Conservation (phyloP, 805 yeast genomes). For the Millerago galiae region DNA sequence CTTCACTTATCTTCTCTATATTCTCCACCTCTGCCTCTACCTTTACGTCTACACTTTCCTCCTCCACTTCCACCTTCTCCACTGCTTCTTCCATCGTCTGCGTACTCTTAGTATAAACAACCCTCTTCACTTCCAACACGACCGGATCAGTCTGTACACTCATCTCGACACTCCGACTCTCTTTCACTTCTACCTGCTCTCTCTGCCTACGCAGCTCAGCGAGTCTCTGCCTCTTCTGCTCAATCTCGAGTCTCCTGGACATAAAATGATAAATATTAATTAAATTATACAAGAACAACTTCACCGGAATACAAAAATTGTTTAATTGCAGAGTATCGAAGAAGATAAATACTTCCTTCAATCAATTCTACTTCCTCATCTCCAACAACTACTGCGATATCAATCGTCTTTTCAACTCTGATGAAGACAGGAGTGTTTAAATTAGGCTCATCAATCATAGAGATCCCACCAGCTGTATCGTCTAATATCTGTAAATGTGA, state of each 20-base stretch:
- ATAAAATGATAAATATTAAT: slow-evolving; percentile 1
- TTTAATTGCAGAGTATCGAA: slow-evolving; percentile 42
- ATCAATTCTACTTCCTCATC: slow-evolving; percentile 53
- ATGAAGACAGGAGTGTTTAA: slow-evolving; percentile 73
- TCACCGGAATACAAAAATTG: too few species aligned
- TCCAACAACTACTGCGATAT: slow-evolving; percentile 38
- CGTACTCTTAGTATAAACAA: too few species aligned
- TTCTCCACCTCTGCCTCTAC: too few species aligned
- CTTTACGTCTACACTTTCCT: too few species aligned
- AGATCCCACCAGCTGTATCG: slow-evolving; percentile 58
- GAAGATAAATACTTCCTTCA: slow-evolving; percentile 65
- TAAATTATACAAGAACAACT: too few species aligned
- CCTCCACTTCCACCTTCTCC: too few species aligned
- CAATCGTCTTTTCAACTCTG: slow-evolving; percentile 37
- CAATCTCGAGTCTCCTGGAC: slow-evolving; percentile 37
- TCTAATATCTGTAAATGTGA: slow-evolving; percentile 64
- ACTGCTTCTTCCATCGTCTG: too few species aligned
- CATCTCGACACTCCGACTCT: too few species aligned
- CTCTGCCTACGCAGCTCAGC: slow-evolving; percentile 46
- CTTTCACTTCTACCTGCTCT: slow-evolving; percentile 21
- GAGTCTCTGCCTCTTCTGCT: slow-evolving; percentile 44
- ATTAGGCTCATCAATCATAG: slow-evolving; percentile 80
- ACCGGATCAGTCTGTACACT: too few species aligned
- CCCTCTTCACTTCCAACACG: too few species aligned
- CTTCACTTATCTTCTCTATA: too few species aligned